Base-by-base conservation (phyloP, 768 basidiomycete species). In the Tricholoma bakamatsutake region DNA sequence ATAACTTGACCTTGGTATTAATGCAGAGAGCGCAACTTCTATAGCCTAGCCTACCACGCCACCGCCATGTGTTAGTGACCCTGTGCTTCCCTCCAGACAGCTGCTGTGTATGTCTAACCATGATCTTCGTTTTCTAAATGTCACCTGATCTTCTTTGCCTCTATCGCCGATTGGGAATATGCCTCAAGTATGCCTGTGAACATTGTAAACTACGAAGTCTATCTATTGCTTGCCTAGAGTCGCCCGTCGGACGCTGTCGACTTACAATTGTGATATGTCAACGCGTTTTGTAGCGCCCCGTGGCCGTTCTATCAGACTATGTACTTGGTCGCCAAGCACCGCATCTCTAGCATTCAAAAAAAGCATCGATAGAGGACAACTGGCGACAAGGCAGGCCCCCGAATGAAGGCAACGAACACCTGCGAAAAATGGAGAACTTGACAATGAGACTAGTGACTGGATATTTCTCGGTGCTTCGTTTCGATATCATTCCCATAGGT, bases 371-470 rank as follows among this genome's bases (percentile, higher is more conserved):
- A 24, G 21, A 24, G 21, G 21, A 24, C 21, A 24, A 24, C 21
- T 24, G 82, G 88, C 2, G 84, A 97, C 60, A 85, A 90, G 11
- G 90, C 83, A 0, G 71, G 72, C 31, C 95, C 95, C 18, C 87
- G 15, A 80, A 83, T 56, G 63, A 93, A 67, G 95, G 93, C 15
- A 91, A 93, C 67, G 74, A 75, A 39, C 90, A 95, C 67, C 82
- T 90, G 68, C 69, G 75, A 4, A 79, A 82, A 64, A 94, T 95
- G 87, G 85, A 88, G 59, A 68, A 78, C 49, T 69, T 93, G 93
- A 98, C 67, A 78, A 78, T 56, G 72, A 94, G 67, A 95, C 95
- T 1, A 84, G 86, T 57, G 81, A 86, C 50, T 96, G 90, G 89
- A 95, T 98, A 59, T 98, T 86, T 69, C 69, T 74, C 59, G 84